These are phyloP conservation scores for Candida vartiovaarae DNA, from an alignment of 805 yeast genomes.

Conservation along the genomic window DNA sequence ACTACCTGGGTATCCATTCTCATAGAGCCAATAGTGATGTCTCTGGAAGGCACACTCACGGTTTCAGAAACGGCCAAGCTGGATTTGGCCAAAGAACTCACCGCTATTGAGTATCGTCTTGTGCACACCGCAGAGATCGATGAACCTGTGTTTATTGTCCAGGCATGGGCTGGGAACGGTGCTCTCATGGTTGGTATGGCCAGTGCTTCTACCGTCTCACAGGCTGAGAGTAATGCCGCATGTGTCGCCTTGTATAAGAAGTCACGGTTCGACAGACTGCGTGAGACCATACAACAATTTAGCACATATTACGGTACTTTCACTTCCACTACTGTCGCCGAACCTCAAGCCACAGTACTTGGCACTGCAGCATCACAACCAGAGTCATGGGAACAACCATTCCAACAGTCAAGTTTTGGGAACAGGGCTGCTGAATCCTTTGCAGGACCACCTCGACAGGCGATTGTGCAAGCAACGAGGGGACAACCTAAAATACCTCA, in stretches of 20 bases:
- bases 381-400: too few species aligned
- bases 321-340: too few species aligned
- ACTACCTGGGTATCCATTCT: neutral
- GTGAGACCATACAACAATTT: neutral
- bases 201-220: neutral
- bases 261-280: neutral
- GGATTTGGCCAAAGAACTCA: neutral
- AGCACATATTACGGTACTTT: too few species aligned
- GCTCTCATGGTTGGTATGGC: constrained; percentile 2
- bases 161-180: constrained; percentile 1
- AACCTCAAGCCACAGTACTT: too few species aligned
- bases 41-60: neutral
- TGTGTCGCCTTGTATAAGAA: neutral
- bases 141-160: neutral
- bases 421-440: too few species aligned
- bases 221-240: constrained; percentile 4
- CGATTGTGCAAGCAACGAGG: too few species aligned
- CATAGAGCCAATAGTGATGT: constrained; percentile 6
- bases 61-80: neutral
- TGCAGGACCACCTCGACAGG: too few species aligned
- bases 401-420: too few species aligned
- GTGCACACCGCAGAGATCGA: neutral
- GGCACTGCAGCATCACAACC: too few species aligned
- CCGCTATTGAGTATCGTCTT: neutral
- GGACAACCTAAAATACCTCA: too few species aligned